Percentiles rank a stretch among this genome's conserved stretches.
phyloP scores from a whole-genome alignment of 2,329 filamentous ascomycete species.

The Apiospora pterosperma region DNA sequence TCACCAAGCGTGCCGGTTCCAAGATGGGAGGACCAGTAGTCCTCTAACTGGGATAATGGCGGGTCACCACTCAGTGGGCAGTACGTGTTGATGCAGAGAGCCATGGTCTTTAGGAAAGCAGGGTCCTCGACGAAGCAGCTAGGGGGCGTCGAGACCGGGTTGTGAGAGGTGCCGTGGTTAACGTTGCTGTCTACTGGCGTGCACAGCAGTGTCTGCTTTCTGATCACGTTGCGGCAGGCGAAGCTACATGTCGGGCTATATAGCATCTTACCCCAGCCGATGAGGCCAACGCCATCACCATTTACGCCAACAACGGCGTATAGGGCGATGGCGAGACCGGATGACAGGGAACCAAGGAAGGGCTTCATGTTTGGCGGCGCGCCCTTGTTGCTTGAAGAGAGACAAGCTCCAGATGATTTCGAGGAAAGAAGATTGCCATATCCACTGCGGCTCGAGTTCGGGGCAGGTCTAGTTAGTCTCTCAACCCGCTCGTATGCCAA shows the following conservation, averaged over 20 bases:
- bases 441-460: too few species aligned
- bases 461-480: too few species aligned
- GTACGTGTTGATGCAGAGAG: conserved; percentile 30
- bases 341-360: background rate
- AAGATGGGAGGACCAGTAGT: conserved; percentile 28
- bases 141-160: conserved; percentile 17
- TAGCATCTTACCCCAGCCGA: conserved; percentile 14
- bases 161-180: conserved; percentile 23
- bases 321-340: background rate
- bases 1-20: conserved; percentile 24
- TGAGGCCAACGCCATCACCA: conserved; percentile 11
- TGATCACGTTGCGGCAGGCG: conserved; percentile 20
- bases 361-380: background rate
- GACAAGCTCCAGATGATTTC: too few species aligned
- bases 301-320: background rate
- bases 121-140: conserved; percentile 26
- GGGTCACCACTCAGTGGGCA: conserved; percentile 22
- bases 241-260: conserved; percentile 14
- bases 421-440: too few species aligned
- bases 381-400: too few species aligned
- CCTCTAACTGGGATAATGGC: conserved; percentile 12
- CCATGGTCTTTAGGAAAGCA: conserved; percentile 29
- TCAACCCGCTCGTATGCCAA: too few species aligned
- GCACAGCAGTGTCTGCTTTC: conserved; percentile 23
- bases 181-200: conserved; percentile 10